phyloP scores from a whole-genome alignment of 2,329 filamentous ascomycete genomes.

The Karstenula rhodostoma region DNA sequence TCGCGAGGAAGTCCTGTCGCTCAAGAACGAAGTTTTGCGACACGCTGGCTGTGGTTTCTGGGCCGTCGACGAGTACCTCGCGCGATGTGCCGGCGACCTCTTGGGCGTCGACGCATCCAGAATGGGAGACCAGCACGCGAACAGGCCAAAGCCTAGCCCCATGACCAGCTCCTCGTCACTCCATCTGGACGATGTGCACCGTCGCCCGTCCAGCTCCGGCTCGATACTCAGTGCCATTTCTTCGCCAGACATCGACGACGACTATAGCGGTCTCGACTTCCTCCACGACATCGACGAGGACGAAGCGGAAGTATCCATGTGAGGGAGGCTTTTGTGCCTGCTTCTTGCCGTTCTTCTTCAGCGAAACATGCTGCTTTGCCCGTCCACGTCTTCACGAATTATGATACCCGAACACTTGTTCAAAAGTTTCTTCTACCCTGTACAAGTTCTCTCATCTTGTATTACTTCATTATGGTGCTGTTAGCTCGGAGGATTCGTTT shows the following conservation, averaged over 20 bases:
- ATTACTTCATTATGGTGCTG: not conserved
- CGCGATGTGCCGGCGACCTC: conserved; percentile 45
- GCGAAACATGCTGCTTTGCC: not conserved
- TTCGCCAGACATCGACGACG: conserved; percentile 25
- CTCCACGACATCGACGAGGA: conserved; percentile 42
- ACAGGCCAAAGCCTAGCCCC: conserved; percentile 17
- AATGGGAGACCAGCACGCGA: not conserved
- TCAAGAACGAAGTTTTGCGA: conserved; percentile 48
- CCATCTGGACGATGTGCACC: conserved; percentile 1
- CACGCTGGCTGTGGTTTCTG: conserved; percentile 49
- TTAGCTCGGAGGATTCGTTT: not conserved
- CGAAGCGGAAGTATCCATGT: conserved; percentile 15
- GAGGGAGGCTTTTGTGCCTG: not conserved
- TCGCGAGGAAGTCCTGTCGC: conserved; percentile 45
- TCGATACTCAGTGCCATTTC: conserved; percentile 24
- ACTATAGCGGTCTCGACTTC: conserved; percentile 43
- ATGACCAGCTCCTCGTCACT: conserved; percentile 10
- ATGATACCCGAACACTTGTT: conserved; percentile 15
- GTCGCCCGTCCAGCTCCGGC: conserved; percentile 25
- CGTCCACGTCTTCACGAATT: not conserved
- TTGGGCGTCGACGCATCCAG: conserved; percentile 36
- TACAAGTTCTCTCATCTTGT: not conserved
- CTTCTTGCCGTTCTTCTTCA: not conserved
- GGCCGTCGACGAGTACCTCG: conserved; percentile 49
- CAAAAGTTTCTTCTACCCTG: conserved; percentile 3